Conservation (phyloP, 768 basidiomycete species). For the Cyclocybe aegerita region DNA sequence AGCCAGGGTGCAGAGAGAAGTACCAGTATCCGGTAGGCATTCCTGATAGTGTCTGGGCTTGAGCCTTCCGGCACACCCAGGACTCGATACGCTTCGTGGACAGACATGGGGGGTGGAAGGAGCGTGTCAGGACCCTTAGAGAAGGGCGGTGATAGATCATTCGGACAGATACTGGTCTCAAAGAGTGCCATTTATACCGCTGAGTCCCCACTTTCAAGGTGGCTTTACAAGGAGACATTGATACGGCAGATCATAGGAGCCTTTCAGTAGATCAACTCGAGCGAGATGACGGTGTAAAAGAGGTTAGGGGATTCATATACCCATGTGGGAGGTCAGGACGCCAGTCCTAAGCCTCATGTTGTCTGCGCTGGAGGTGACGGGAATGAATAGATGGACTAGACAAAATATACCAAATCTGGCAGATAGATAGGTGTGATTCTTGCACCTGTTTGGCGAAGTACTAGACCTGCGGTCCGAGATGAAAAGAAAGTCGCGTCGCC, state of each 20-base stretch:
- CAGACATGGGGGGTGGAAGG: conserved; percentile 27
- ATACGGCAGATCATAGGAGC: conserved; percentile 17
- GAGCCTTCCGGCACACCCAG: conserved; percentile 47
- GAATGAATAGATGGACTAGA: conserved; percentile 9
- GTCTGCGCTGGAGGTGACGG: conserved; percentile 10
- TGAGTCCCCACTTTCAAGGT: conserved; percentile 2
- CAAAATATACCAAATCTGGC: neutral
- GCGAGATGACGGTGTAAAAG: conserved; percentile 14
- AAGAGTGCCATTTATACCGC: conserved; percentile 20
- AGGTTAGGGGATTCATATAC: conserved; percentile 12
- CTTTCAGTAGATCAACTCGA: conserved; percentile 11
- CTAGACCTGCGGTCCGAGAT: too few species aligned
- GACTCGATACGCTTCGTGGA: conserved; percentile 39
- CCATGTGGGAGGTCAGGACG: conserved; percentile 14
- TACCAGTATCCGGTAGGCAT: conserved; percentile 65
- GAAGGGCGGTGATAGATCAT: conserved; percentile 14
- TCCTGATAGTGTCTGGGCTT: conserved; percentile 51
- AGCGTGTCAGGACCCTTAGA: conserved; percentile 11
- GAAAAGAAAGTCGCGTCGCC: too few species aligned
- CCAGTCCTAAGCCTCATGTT: conserved; percentile 18
- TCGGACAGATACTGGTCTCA: conserved; percentile 10
- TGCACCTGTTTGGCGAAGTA: too few species aligned
- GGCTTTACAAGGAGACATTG: conserved; percentile 9
- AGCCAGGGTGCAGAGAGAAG: conserved; percentile 22
- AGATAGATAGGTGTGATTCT: too few species aligned